Evolutionary conservation across 2,329 filamentous ascomycete species (phyloP), one percentile per base, ranked within the genome.

Genomic region (Cercospora janseana): DNA sequence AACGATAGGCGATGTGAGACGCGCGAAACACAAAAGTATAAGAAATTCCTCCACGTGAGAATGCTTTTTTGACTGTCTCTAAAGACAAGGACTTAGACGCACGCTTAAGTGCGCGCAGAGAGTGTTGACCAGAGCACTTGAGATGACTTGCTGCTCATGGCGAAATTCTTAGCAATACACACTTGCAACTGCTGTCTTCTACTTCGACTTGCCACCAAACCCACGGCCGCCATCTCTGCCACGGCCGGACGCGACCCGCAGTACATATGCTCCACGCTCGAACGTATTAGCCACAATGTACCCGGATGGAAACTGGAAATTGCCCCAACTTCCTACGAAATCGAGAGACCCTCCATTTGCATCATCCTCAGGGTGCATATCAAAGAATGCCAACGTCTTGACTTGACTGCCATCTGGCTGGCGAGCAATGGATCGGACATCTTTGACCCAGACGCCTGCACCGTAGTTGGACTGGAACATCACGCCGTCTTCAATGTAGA

Each of bases 231-330:
- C 56, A 44, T 59, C 40, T 1, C 56, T 46, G 16, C 56, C 56
- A 40, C 51, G 51, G 32, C 56, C 56, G 4, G 43, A 52, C 13
- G 56, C 56, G 10, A 59, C 56, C 15, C 54, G 49, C 8, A 56
- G 47, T 21, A 69, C 64, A 53, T 69, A 70, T 12, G 61, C 67
- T 52, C 76, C 76, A 6, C 75, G 67, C 64, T 79, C 76, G 48
- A 78, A 78, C 2, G 70, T 75, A 64, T 79, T 78, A 53, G 79
- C 62, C 6, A 78, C 69, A 50, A 79, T 71, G 56, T 72, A 72
- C 2, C 76, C 76, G 0, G 69, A 73, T 60, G 71, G 70, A 61
- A 78, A 79, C 2, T 73, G 73, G 52, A 76, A 79, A 38, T 70
- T 70, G n/a, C 69, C 73, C 76, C 76, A 79, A 2, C 70, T 71